phyloP scores from a whole-genome alignment of 2,329 filamentous ascomycete species.

The Monosporascus sp. region DNA sequence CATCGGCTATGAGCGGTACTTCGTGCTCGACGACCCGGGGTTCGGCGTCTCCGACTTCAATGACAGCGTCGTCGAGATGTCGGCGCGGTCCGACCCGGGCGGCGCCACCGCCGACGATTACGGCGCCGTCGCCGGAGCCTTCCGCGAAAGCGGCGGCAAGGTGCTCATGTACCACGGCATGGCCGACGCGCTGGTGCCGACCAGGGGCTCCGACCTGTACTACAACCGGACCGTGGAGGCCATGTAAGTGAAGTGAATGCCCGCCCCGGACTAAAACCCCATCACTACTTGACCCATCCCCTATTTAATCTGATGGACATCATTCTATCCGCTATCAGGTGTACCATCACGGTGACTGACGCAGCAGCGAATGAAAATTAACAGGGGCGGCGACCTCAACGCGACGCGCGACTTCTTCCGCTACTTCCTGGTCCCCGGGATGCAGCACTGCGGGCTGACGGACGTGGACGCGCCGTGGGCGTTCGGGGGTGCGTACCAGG shows the following conservation, averaged over 20 bases:
- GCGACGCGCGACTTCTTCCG: conserved; percentile 43
- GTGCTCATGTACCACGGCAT: conserved; percentile 42
- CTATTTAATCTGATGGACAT: too few relatives aligned
- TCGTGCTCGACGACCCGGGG: conserved; percentile 31
- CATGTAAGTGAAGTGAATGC: conserved; percentile 9
- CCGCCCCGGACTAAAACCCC: too few relatives aligned
- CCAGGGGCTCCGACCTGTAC: conserved; percentile 28
- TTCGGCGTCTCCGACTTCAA: conserved; percentile 31
- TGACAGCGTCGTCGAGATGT: conserved; percentile 24
- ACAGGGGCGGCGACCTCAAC: conserved; percentile 16
- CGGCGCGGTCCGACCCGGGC: conserved; percentile 30
- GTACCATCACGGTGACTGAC: too few relatives aligned
- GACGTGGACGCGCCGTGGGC: conserved; percentile 35
- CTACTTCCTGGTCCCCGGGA: conserved; percentile 48
- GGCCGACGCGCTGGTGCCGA: conserved; percentile 35
- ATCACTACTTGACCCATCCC: too few relatives aligned
- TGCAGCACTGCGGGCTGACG: conserved; percentile 40
- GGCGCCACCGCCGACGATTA: conserved; percentile 32
- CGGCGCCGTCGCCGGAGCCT: conserved; percentile 33
- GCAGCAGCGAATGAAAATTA: too few relatives aligned
- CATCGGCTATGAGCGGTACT: conserved; percentile 31
- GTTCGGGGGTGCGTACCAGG: conserved; percentile 28
- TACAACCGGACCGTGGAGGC: conserved; percentile 23
- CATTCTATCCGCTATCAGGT: too few relatives aligned
- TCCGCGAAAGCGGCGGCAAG: conserved; percentile 35